Base-by-base conservation (phyloP, 495 filamentous ascomycete species). In the Hypoxylon lienhwacheense region DNA sequence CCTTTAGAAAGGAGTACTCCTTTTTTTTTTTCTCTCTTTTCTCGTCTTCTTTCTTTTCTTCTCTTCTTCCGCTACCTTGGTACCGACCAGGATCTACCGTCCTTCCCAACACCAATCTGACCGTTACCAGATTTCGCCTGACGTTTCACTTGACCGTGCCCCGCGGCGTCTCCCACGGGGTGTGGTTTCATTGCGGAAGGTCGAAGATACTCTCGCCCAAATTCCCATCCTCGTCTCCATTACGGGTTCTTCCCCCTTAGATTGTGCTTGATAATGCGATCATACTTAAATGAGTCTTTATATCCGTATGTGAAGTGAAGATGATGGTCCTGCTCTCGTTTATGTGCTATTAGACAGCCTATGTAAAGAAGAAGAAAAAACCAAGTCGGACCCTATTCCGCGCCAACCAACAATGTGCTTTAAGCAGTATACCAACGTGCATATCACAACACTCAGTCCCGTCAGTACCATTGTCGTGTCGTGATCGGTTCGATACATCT, bases 111-210 rank as follows among this genome's bases (percentile, higher is more conserved):
- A 39, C 40, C 26, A 40, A 24, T 24, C 39, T 7, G 15, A 26
- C 34, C 19, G 24, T 35, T 55, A 42, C 41, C 46, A 54, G 33
- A 55, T 19, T 21, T 53, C 45, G 34, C 40, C 19, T 51, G 33
- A 29, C 41, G 50, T 61, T 55, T 61, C 57, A 55, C 51, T 55
- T 61, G 50, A 52, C 47, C 34, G 35, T 46, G 17, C 51, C 57
- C 45, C 45, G 50, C 50, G 51, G 20, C 16, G 33, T 31, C 25
- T 47, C 57, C 46, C 46, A 61, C 34, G 51, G 50, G 56, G 40
- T 55, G 45, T 61, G 57, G 51, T 55, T 40, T 42, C 47, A 61
- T 55, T 42, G 20, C 34, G 14, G 56, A 31, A 54, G 45, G 42
- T 31, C 52, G 40, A 51, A 22, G 16, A 21, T 5, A 39, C 39